Evolutionary conservation across 2,329 filamentous ascomycete genomes (phyloP).

Genomic region (Xylaria multiplex): DNA sequence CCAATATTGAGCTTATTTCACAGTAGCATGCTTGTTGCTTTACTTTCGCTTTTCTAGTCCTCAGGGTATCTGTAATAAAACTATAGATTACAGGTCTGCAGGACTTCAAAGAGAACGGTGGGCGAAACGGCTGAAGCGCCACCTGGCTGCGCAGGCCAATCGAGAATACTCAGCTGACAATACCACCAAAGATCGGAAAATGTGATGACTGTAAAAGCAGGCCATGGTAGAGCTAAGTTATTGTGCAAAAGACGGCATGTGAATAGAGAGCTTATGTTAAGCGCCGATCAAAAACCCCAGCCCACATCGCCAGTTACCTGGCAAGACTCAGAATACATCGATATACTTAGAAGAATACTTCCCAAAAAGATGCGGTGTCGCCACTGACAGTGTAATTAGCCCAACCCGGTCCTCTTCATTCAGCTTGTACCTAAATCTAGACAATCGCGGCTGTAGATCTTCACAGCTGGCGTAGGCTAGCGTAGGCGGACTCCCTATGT

Average conservation of each 20-base stretch:
- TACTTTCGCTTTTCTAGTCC: too few species aligned
- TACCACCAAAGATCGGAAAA: not conserved
- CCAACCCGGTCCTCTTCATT: not conserved
- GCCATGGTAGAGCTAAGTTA: not conserved
- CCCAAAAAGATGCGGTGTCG: not conserved
- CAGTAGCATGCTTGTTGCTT: too few species aligned
- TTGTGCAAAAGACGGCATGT: not conserved
- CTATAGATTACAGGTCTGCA: not conserved
- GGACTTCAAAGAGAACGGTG: not conserved
- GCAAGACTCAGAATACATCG: not conserved
- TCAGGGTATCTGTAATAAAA: slow-evolving; percentile 7
- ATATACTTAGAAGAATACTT: not conserved
- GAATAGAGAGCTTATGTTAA: not conserved
- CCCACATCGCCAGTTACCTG: not conserved
- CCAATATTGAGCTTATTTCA: too few species aligned
- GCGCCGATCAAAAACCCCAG: too few species aligned
- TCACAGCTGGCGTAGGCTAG: slow-evolving; percentile 1
- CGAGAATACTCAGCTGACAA: slow-evolving; percentile 1
- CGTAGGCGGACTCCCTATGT: slow-evolving; percentile 1
- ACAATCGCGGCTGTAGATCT: slow-evolving; percentile 8
- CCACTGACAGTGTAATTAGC: slow-evolving; percentile 4
- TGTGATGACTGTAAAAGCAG: not conserved
- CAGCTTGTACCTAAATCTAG: slow-evolving; percentile 16
- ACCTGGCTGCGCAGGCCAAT: not conserved
- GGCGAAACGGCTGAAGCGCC: not conserved